Percentiles rank a stretch among this genome's conserved stretches.
Conservation (phyloP, 306 rosid species). For the Cucumis sativus region DNA sequence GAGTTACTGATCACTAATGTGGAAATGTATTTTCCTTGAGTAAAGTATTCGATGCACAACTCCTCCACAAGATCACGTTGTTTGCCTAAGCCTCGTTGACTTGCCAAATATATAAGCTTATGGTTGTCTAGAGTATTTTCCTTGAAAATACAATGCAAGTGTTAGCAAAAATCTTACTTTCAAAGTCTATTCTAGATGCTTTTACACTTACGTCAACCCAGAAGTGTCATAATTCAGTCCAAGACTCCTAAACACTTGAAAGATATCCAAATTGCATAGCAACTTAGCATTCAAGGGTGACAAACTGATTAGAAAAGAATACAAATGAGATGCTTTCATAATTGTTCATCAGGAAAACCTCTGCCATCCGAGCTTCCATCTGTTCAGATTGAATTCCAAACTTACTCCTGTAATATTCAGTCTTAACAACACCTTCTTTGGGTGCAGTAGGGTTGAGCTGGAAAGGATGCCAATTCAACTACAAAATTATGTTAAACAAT, state of each 20-base stretch:
- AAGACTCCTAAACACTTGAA: constrained; percentile 47
- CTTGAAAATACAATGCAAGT: constrained; percentile 24
- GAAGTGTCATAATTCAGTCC: constrained; percentile 45
- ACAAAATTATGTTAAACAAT: constrained; percentile 9
- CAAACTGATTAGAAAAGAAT: not conserved
- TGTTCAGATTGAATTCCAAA: no score
- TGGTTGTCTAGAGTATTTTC: constrained; percentile 89
- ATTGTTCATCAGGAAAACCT: constrained; percentile 23
- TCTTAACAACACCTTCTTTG: no score
- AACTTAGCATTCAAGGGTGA: not conserved
- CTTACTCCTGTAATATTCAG: no score
- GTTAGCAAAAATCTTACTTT: not conserved
- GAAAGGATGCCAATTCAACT: constrained; percentile 82
- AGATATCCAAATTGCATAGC: not conserved
- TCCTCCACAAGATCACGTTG: constrained; percentile 67
- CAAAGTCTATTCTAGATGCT: not conserved
- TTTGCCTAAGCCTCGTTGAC: constrained; percentile 54
- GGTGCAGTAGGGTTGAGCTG: no score
- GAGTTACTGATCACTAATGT: no score
- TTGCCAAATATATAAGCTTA: constrained; percentile 69
- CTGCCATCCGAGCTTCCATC: no score
- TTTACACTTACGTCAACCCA: constrained; percentile 69
- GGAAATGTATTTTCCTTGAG: no score
- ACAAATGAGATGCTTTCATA: constrained; percentile 35
- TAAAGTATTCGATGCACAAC: no score